phyloP scores from a whole-genome alignment of 768 basidiomycete genomes.

The Pleurotus giganteus region DNA sequence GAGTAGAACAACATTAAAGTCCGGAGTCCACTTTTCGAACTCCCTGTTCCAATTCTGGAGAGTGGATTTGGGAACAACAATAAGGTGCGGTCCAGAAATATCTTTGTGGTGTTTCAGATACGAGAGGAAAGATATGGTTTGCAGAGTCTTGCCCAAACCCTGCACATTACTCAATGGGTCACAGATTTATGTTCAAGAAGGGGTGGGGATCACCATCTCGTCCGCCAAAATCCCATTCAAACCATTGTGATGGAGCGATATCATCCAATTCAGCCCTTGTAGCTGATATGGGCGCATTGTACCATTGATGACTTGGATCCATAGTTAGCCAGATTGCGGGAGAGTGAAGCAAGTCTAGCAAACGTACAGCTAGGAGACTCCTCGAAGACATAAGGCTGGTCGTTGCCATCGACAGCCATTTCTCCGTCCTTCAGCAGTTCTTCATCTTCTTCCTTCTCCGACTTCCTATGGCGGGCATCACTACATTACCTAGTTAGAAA shows the following conservation, averaged over 20 bases:
- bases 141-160: conserved; percentile 98
- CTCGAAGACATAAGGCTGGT: conserved; percentile 93
- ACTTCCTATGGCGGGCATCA: conserved; percentile 87
- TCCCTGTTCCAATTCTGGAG: conserved; percentile 97
- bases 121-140: conserved; percentile 95
- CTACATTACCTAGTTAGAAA: conserved; percentile 31
- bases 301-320: conserved; percentile 74
- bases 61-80: conserved; percentile 98
- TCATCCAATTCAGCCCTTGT: conserved; percentile 97
- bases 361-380: conserved; percentile 83
- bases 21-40: conserved; percentile 88
- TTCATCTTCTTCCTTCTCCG: conserved; percentile 98
- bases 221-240: conserved; percentile 97
- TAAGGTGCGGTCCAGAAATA: conserved; percentile 81
- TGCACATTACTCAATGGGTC: too few species aligned
- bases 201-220: conserved; percentile 89
- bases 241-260: conserved; percentile 92
- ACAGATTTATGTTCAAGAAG: too few species aligned
- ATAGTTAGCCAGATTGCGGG: conserved; percentile 1
- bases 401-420: conserved; percentile 73
- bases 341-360: conserved; percentile 16
- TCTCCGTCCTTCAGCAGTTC: conserved; percentile 89
- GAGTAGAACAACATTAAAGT: conserved; percentile 77
- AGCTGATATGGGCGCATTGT: conserved; percentile 92
- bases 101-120: conserved; percentile 86